Evolutionary conservation across 768 basidiomycete genomes (phyloP), one percentile per base, ranked within the genome.

Genomic region (Kwoniella dejecticola): DNA sequence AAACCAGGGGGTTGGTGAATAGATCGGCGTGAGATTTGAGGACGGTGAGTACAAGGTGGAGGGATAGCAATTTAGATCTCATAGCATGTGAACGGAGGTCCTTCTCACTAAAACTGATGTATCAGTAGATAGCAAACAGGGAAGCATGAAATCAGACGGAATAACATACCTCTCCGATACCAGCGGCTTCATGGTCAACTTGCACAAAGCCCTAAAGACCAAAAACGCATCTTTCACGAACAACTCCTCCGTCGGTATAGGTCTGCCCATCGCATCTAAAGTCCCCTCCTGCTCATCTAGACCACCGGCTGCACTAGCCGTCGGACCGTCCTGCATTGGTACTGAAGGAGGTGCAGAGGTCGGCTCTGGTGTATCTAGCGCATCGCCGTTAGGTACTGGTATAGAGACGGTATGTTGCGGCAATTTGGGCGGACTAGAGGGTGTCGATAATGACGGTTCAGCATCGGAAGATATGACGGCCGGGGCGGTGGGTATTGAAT

Each of bases 141-240:
- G 42, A 21, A 36, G 29, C 33, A 24, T 11, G 23, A n/a, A 2
- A 40, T 23, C 24, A 15, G 19, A 40, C 17, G 44, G 3, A n/a
- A 49, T 1, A 23, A 29, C 85, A 52, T 47, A 93, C 94, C 91
- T 95, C 80, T 99, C 96, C 4, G 85, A 86, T 69, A 91, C 90
- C 47, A 99, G 81, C 11, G 94, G 90, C 78, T 98, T 98, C 94
- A 97, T 98, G 8, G 92, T 94, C 66, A 98, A 82, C 77, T 98
- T 98, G 82, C 96, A 98, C 11, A 99, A 82, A 0, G 96, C 94
- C 46, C 96, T 85, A 80, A 98, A 95, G 36, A 99, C 95, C 63
- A 99, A 84, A 82, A 97, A 99, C 0, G 96, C 93, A 74, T 99
- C 96, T 76, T 98, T 98, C 75, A 96, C 84, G 77, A 93, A 95